phyloP scores from a whole-genome alignment of 2,329 filamentous ascomycete species.

The Aspergillus calidoustus region DNA sequence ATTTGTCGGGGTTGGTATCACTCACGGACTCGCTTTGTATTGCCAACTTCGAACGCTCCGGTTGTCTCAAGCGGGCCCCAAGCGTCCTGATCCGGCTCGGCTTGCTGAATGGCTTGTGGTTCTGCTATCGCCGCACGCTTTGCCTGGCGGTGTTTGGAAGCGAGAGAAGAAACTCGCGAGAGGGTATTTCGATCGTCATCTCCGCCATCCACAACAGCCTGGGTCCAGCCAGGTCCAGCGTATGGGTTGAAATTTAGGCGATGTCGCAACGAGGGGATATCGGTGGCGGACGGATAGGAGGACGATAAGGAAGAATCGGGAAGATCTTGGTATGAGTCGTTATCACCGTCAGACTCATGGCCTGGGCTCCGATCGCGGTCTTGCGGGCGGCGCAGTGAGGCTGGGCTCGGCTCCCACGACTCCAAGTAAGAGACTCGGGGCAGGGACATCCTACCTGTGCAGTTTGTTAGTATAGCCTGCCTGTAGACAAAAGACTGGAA shows the following conservation, averaged over 20 bases:
- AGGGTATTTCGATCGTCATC: slow-evolving; percentile 34
- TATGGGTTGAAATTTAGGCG: slow-evolving; percentile 51
- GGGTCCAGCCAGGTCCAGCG: slow-evolving; percentile 43
- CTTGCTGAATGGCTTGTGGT: slow-evolving; percentile 15
- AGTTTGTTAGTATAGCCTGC: not conserved
- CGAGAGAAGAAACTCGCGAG: slow-evolving; percentile 26
- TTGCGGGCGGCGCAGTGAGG: slow-evolving; percentile 31
- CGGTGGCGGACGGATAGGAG: slow-evolving; percentile 41
- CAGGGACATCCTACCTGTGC: slow-evolving; percentile 43
- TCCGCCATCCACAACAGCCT: slow-evolving; percentile 33
- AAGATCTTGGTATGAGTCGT: slow-evolving; percentile 34
- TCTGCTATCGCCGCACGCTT: slow-evolving; percentile 20
- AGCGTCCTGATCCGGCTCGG: slow-evolving; percentile 22
- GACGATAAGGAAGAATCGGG: slow-evolving; percentile 37
- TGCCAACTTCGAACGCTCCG: slow-evolving; percentile 59
- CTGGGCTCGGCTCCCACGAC: slow-evolving; percentile 45
- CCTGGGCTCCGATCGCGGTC: slow-evolving; percentile 24
- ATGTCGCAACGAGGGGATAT: slow-evolving; percentile 27
- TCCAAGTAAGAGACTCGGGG: slow-evolving; percentile 50
- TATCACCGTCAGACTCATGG: slow-evolving; percentile 33
- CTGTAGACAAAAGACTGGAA: not conserved
- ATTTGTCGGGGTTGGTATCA: slow-evolving; percentile 11
- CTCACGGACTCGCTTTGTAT: slow-evolving; percentile 58
- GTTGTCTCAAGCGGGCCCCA: slow-evolving; percentile 33
- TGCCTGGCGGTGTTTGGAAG: slow-evolving; percentile 26